Evolutionary conservation across 345 rosid genomes (phyloP).

Genomic region (Eucalyptus urophylla): DNA sequence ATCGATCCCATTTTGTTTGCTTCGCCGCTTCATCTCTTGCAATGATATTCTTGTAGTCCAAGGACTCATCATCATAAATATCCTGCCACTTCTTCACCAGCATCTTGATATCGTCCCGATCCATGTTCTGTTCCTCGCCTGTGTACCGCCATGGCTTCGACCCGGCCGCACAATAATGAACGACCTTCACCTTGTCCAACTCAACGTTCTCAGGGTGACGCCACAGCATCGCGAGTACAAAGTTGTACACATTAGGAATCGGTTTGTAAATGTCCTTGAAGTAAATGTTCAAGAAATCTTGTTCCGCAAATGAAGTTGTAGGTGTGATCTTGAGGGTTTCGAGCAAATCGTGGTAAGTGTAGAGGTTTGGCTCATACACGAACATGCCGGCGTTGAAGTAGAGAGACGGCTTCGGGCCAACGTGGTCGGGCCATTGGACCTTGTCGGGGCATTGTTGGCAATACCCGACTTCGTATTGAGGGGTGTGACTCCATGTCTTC

Average conservation of each 20-base stretch:
- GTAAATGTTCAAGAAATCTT: background rate
- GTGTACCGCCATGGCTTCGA: background rate
- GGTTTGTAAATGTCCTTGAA: background rate
- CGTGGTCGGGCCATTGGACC: background rate
- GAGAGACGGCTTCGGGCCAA: background rate
- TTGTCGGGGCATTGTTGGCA: background rate
- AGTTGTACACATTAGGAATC: background rate
- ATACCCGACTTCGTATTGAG: background rate
- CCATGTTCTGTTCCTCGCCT: background rate
- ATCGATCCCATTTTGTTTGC: background rate
- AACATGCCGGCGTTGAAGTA: background rate
- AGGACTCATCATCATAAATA: background rate
- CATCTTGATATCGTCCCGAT: background rate
- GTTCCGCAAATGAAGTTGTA: background rate
- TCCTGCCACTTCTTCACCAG: background rate
- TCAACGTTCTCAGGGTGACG: background rate
- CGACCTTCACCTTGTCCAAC: background rate
- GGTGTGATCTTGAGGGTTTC: background rate
- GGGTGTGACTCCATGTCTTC: constrained; percentile 20
- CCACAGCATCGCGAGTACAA: background rate
- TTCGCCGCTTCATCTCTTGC: background rate
- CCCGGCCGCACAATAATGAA: background rate
- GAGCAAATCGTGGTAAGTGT: background rate
- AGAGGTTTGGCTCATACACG: background rate
- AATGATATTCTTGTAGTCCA: background rate